These are phyloP conservation scores for Anethum foeniculum DNA, from an alignment of 140 eudicot species.

Conservation along the genomic window DNA sequence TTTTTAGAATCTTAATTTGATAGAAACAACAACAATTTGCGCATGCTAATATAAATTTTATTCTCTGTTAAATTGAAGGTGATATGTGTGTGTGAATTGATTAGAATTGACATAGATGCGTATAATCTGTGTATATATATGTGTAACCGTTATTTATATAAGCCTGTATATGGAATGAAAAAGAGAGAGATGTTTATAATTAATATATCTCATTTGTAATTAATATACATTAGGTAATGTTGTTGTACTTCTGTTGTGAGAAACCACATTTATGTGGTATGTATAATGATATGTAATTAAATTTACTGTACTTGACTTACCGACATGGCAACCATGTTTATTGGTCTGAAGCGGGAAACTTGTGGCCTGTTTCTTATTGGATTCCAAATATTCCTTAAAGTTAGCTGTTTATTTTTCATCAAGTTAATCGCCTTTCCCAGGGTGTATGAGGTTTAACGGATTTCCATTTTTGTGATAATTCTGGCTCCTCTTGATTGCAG, in stretches of 20 bases:
- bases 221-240: no score
- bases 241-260: no score
- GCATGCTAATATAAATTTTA: no score
- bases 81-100: no score
- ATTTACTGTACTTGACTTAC: not conserved
- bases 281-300: not conserved
- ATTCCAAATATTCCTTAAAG: not conserved
- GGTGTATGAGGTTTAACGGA: not conserved
- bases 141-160: not conserved
- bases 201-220: no score
- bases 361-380: not conserved
- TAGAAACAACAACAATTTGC: no score
- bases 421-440: not conserved
- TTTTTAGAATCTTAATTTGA: no score
- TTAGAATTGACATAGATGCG: no score
- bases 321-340: not conserved
- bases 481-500: conserved; percentile 29
- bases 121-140: no score
- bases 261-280: no score
- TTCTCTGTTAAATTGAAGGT: no score
- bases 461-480: not conserved
- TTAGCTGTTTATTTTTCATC: not conserved
- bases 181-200: not conserved
- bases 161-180: not conserved
- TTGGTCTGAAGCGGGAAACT: not conserved